Evolutionary conservation across 164 flowering plant species (phyloP).

Genomic region (Dillenia suffruticosa): DNA sequence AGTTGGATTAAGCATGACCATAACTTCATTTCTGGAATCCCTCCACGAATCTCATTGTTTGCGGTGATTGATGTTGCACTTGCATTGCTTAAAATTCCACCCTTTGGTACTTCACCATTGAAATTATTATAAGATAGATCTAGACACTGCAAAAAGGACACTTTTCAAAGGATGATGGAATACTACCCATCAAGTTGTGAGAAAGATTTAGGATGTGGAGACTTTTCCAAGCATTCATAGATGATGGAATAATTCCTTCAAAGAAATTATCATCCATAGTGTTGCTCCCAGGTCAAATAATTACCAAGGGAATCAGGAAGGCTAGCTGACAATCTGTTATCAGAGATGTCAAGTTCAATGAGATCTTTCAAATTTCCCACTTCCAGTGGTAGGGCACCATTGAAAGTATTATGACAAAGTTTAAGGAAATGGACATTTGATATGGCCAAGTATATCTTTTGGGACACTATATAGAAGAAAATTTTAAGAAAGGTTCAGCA

Average conservation of each 20-base stretch:
- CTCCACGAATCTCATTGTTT: slow-evolving; percentile 11
- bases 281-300: slow-evolving; percentile 6
- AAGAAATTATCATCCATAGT: slow-evolving; percentile 11
- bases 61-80: slow-evolving; percentile 7
- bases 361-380: slow-evolving; percentile 9
- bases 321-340: slow-evolving; percentile 9
- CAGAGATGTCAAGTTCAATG: neutral
- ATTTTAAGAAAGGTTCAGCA: too few relatives aligned
- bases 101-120: slow-evolving; percentile 11
- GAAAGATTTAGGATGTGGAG: slow-evolving; percentile 3
- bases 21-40: slow-evolving; percentile 2
- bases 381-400: slow-evolving; percentile 7
- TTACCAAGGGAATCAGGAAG: slow-evolving; percentile 13
- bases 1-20: neutral
- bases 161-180: slow-evolving; percentile 7
- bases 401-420: neutral
- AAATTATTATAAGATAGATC: slow-evolving; percentile 11
- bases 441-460: too few relatives aligned
- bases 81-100: slow-evolving; percentile 9
- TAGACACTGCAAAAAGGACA: neutral
- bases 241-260: slow-evolving; percentile 10
- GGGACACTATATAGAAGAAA: too few relatives aligned
- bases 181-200: slow-evolving; percentile 13
- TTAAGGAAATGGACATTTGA: too few relatives aligned
- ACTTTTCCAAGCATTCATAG: slow-evolving; percentile 7